Conservation (phyloP, 352 stramenopile species). For the Phytophthora fragariaefolia region DNA sequence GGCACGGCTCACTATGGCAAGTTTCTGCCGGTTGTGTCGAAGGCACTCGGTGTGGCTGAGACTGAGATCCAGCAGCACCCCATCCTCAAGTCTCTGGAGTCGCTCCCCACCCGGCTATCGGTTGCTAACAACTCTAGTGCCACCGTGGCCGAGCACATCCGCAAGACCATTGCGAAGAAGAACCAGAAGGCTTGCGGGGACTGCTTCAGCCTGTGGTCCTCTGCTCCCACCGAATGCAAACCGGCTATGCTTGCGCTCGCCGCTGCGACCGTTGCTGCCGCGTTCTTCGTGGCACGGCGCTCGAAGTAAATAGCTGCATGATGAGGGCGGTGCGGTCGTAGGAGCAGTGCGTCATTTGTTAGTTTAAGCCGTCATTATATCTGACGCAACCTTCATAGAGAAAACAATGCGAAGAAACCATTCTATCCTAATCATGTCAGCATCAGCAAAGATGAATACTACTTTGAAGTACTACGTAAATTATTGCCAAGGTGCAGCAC, state of each 20-base stretch:
- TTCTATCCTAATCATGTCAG: conserved; percentile 5
- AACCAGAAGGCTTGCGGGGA: conserved; percentile 26
- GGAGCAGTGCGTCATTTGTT: conserved; percentile 11
- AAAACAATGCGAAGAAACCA: conserved; percentile 18
- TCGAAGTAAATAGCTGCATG: conserved; percentile 30
- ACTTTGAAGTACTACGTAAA: too few species aligned
- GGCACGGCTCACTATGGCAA: conserved; percentile 98
- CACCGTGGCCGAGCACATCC: conserved; percentile 70
- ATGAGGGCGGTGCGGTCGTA: not conserved
- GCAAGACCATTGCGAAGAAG: conserved; percentile 41
- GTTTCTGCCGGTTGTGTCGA: conserved; percentile 94
- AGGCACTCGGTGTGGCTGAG: conserved; percentile 85
- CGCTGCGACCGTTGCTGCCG: conserved; percentile 39
- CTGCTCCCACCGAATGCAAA: conserved; percentile 33
- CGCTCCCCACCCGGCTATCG: conserved; percentile 64
- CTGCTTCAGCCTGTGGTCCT: conserved; percentile 23
- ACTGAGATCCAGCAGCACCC: conserved; percentile 74
- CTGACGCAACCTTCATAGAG: conserved; percentile 32
- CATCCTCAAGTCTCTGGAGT: conserved; percentile 79
- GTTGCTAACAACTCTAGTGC: conserved; percentile 69
- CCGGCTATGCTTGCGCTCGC: conserved; percentile 45
- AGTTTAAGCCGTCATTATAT: conserved; percentile 12
- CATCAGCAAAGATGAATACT: too few species aligned
- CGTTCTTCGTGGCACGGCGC: conserved; percentile 55
- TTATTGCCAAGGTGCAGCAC: conserved; percentile 15